A percentile compares a stretch with the other conserved stretches of the same genome.
These are phyloP conservation scores for Backusella australiensis DNA, from an alignment of 192 early-diverging fungal species.

Conservation along the genomic window DNA sequence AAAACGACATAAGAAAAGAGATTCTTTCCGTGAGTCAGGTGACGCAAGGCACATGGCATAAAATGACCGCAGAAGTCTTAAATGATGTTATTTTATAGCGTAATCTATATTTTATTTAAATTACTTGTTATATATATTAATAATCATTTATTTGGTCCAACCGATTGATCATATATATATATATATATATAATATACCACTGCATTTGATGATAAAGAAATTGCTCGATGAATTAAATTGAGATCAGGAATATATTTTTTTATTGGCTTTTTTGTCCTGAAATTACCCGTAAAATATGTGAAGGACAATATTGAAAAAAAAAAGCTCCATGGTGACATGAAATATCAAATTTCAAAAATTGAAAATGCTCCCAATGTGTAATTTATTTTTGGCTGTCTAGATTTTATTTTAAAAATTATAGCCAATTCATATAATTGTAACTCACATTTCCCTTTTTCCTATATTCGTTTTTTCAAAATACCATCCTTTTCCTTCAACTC, in stretches of 20 bases:
- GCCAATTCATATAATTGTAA: too few relatives aligned
- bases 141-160: not conserved
- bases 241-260: not conserved
- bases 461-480: too few relatives aligned
- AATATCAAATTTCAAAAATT: too few relatives aligned
- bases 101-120: not conserved
- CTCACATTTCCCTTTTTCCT: too few relatives aligned
- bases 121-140: not conserved
- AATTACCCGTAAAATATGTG: not conserved
- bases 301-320: not conserved
- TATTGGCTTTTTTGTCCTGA: not conserved
- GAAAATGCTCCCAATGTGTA: too few relatives aligned
- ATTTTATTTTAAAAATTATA: too few relatives aligned
- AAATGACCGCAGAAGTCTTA: not conserved
- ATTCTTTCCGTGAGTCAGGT: not conserved
- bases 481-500: too few relatives aligned
- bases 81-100: slow-evolving; percentile 1
- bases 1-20: not conserved
- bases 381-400: too few relatives aligned
- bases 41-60: not conserved
- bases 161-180: not conserved
- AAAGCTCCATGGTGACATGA: too few relatives aligned
- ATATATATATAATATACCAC: not conserved
- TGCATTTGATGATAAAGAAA: too few relatives aligned
- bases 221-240: not conserved